Conservation (phyloP, 306 rosid species). For the Rosa rugosa region DNA sequence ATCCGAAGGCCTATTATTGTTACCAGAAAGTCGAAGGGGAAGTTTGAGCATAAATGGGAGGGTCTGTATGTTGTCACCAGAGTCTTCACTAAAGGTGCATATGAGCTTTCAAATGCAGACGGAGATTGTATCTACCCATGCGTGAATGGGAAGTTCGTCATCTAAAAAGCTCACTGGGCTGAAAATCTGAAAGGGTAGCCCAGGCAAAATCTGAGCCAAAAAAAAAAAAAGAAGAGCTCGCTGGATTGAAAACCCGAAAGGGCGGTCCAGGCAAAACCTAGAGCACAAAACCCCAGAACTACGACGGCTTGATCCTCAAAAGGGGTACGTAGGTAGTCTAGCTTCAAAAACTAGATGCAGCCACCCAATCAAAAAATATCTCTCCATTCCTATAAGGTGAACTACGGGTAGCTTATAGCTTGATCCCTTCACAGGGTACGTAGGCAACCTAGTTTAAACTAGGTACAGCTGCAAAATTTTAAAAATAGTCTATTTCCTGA, state of each 20-base stretch:
- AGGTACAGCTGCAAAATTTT: background rate
- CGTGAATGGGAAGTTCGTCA: constrained; percentile 7
- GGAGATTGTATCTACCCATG: background rate
- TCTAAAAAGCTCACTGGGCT: no score
- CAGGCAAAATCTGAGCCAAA: no score
- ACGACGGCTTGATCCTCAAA: no score
- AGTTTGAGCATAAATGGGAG: constrained; percentile 1
- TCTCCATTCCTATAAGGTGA: no score
- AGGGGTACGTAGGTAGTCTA: no score
- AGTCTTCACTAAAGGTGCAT: constrained; percentile 4
- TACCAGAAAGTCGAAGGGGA: background rate
- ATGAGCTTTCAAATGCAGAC: background rate
- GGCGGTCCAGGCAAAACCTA: background rate
- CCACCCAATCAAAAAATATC: background rate
- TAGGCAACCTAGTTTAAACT: background rate
- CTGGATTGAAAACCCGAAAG: background rate
- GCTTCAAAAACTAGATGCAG: no score
- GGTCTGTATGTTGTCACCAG: background rate
- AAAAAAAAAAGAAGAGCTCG: background rate
- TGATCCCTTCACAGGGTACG: background rate
- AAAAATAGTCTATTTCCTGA: background rate
- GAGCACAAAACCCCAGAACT: background rate
- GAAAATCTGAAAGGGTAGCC: no score
- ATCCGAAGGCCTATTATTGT: background rate
- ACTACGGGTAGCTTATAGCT: background rate